phyloP scores from a whole-genome alignment of 495 filamentous ascomycete genomes.

The Penicillium paxilli region DNA sequence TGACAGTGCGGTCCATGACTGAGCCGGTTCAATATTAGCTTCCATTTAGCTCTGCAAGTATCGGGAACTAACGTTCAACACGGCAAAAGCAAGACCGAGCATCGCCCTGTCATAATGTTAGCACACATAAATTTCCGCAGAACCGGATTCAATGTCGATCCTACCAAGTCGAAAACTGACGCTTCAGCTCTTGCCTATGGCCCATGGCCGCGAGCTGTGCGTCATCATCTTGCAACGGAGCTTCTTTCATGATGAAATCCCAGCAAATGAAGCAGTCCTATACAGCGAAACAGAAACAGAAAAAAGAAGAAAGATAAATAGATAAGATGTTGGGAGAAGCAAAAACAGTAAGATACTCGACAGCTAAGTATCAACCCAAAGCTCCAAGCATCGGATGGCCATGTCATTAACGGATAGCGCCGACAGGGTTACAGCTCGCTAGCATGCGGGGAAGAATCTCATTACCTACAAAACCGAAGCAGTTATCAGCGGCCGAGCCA shows the following conservation, averaged over 20 bases:
- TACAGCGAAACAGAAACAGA: background rate
- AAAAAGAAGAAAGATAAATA: background rate
- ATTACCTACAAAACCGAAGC: slow-evolving; percentile 8
- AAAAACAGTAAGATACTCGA: background rate
- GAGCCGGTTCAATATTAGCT: background rate
- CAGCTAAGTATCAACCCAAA: background rate
- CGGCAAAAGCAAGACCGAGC: slow-evolving; percentile 49
- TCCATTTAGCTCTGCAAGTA: background rate
- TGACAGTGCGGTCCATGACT: slow-evolving; percentile 48
- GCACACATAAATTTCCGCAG: background rate
- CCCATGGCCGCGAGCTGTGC: slow-evolving; percentile 56
- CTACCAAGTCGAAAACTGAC: slow-evolving; percentile 47
- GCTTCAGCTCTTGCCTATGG: slow-evolving; percentile 59
- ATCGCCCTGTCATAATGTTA: slow-evolving; percentile 30
- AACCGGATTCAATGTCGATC: background rate
- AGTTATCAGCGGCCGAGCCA: slow-evolving; percentile 8
- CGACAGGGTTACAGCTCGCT: slow-evolving; percentile 15
- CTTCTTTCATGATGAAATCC: slow-evolving; percentile 18
- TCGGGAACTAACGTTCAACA: slow-evolving; percentile 38
- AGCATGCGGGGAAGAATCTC: slow-evolving; percentile 14
- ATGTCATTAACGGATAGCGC: slow-evolving; percentile 13
- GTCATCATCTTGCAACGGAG: slow-evolving; percentile 35
- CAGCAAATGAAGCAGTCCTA: background rate
- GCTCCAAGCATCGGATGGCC: slow-evolving; percentile 8
- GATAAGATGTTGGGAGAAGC: background rate